A percentile compares a stretch with the other conserved stretches of the same genome.
Conservation (phyloP, 768 basidiomycete genomes). For the Porpolomopsis calyptriformis region DNA sequence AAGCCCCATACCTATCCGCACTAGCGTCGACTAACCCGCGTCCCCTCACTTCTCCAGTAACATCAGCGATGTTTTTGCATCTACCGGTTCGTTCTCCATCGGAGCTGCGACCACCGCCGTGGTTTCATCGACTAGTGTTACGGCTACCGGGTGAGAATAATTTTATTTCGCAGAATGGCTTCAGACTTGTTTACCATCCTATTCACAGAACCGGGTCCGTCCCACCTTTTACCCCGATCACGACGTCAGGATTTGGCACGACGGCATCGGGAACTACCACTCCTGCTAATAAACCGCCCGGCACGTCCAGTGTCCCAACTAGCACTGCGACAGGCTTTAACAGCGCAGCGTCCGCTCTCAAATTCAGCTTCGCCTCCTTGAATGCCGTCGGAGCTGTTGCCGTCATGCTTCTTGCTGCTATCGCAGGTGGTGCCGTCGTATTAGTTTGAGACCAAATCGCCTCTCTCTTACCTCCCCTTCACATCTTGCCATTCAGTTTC, state of each 20-base stretch:
- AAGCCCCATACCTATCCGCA: not conserved
- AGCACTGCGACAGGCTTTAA: conserved; percentile 14
- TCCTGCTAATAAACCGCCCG: not conserved
- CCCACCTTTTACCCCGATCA: not conserved
- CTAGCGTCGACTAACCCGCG: not conserved
- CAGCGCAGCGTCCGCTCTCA: conserved; percentile 20
- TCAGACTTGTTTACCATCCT: not conserved
- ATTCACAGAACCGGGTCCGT: not conserved
- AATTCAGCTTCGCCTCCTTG: conserved; percentile 21
- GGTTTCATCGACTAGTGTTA: conserved; percentile 4
- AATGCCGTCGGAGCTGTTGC: conserved; percentile 26
- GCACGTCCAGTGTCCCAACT: conserved; percentile 11
- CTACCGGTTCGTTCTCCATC: conserved; percentile 34
- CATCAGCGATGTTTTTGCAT: conserved; percentile 33
- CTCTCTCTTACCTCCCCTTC: too few species aligned
- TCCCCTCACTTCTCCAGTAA: conserved; percentile 20
- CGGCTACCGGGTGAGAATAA: conserved; percentile 2
- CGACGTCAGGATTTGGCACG: not conserved
- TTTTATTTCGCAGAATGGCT: not conserved
- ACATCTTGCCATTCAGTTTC: too few species aligned
- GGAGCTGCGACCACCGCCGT: conserved; percentile 12
- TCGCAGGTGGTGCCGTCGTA: conserved; percentile 38
- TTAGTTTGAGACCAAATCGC: conserved; percentile 29
- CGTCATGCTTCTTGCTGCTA: conserved; percentile 31
- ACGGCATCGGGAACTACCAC: not conserved